Percentiles rank a stretch among this genome's conserved stretches.
Evolutionary conservation across 2,329 filamentous ascomycete species (phyloP).

Genomic region (Fusarium sp.): DNA sequence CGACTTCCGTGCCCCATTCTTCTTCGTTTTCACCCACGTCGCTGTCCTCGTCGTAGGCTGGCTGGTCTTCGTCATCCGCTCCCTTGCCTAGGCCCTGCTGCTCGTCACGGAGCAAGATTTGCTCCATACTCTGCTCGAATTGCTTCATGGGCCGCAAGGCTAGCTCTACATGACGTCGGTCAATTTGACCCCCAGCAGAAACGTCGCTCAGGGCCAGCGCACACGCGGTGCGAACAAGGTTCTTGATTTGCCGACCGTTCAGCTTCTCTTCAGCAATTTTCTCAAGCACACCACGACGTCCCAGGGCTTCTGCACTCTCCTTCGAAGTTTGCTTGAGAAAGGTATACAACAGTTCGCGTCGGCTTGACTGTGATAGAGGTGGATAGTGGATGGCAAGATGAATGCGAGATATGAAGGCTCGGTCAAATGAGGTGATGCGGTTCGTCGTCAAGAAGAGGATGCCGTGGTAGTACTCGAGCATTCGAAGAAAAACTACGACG

Average conservation of each 20-base stretch:
- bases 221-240: neutral
- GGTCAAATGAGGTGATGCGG: neutral
- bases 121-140: neutral
- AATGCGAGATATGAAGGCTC: conserved; percentile 2
- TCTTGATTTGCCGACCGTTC: neutral
- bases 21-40: no score
- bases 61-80: no score
- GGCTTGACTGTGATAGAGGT: neutral
- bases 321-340: neutral
- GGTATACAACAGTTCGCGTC: neutral
- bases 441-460: neutral
- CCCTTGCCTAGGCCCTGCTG: no score
- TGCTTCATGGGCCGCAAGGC: neutral
- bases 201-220: neutral
- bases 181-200: neutral
- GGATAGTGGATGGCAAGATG: neutral
- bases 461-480: neutral
- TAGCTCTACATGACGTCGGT: neutral
- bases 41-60: no score
- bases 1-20: no score
- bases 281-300: neutral
- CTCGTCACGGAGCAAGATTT: neutral
- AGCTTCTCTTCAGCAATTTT: neutral
- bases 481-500: neutral
- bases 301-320: neutral